Evolutionary conservation across 2,329 filamentous ascomycete genomes (phyloP).

Genomic region (Clonostachys rhizophaga): DNA sequence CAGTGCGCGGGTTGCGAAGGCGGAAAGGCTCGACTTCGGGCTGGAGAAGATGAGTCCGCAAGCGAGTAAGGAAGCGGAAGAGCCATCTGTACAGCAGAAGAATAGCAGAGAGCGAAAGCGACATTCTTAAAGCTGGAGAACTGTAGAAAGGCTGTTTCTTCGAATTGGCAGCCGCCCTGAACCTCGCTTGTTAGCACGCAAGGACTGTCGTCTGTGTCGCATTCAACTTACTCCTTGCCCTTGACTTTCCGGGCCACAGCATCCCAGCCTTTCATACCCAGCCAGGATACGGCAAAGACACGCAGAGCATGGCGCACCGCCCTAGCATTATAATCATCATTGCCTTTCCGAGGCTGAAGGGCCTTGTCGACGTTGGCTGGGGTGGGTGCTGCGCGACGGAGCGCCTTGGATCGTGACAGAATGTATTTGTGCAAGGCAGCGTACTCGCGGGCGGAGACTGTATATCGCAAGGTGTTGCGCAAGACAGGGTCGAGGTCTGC

Average conservation of each 20-base stretch:
- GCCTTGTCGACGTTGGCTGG: conserved; percentile 47
- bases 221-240: conserved; percentile 35
- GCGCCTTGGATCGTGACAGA: conserved; percentile 62
- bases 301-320: conserved; percentile 68
- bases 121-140: conserved; percentile 70
- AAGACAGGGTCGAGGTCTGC: conserved; percentile 61
- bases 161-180: conserved; percentile 15
- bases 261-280: conserved; percentile 60
- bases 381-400: conserved; percentile 50
- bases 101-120: conserved; percentile 78
- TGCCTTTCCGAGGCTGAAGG: conserved; percentile 20
- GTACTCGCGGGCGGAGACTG: conserved; percentile 81
- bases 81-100: conserved; percentile 85
- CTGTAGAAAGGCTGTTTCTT: conserved; percentile 53
- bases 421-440: conserved; percentile 79
- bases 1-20: conserved; percentile 72
- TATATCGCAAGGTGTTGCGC: conserved; percentile 83
- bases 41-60: conserved; percentile 74
- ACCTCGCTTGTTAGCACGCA: neutral
- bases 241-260: conserved; percentile 42
- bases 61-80: conserved; percentile 80
- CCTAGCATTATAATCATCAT: conserved; percentile 65
- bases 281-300: conserved; percentile 61
- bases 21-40: conserved; percentile 79
- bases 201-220: neutral